Conservation (phyloP, 78 protist genomes). For the Tieghemostelium lacteum region DNA sequence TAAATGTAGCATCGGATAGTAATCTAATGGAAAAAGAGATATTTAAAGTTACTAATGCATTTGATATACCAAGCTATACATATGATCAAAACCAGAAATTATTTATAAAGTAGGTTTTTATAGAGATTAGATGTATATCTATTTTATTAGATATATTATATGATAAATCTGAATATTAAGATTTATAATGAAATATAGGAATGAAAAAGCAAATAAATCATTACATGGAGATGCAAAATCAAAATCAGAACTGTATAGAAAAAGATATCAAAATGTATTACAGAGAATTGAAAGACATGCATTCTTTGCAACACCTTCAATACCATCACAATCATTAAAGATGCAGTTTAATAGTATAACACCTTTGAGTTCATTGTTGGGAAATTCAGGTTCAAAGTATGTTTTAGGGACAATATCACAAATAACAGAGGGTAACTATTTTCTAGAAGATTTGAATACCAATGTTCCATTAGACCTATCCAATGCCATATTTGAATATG, state of each 20-base stretch:
- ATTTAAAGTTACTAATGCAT: slow-evolving; percentile 44
- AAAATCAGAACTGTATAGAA: slow-evolving; percentile 39
- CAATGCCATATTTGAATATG: slow-evolving; percentile 19
- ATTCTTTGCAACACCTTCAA: slow-evolving; percentile 20
- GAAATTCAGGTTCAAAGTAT: slow-evolving; percentile 42
- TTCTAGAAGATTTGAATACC: slow-evolving; percentile 45
- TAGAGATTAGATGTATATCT: too few relatives aligned
- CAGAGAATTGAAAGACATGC: slow-evolving; percentile 53
- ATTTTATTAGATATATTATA: not conserved
- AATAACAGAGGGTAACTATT: slow-evolving; percentile 35
- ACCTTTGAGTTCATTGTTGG: slow-evolving; percentile 58
- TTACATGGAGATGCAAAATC: slow-evolving; percentile 55
- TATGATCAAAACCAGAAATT: slow-evolving; percentile 29
- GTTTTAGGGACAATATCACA: slow-evolving; percentile 54
- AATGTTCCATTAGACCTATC: slow-evolving; percentile 42
- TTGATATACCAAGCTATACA: slow-evolving; percentile 16
- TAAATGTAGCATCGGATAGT: slow-evolving; percentile 6
- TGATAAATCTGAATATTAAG: not conserved
- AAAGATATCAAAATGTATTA: slow-evolving; percentile 26
- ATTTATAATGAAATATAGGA: not conserved
- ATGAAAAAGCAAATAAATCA: slow-evolving; percentile 9
- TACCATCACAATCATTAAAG: slow-evolving; percentile 3
- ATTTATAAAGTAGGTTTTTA: slow-evolving; percentile 17
- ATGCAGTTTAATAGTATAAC: slow-evolving; percentile 8
- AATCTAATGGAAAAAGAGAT: slow-evolving; percentile 35